Percentiles rank a stretch among this genome's conserved stretches.
phyloP scores from a whole-genome alignment of 495 filamentous ascomycete species.

The Penicillium dipodomyicola region DNA sequence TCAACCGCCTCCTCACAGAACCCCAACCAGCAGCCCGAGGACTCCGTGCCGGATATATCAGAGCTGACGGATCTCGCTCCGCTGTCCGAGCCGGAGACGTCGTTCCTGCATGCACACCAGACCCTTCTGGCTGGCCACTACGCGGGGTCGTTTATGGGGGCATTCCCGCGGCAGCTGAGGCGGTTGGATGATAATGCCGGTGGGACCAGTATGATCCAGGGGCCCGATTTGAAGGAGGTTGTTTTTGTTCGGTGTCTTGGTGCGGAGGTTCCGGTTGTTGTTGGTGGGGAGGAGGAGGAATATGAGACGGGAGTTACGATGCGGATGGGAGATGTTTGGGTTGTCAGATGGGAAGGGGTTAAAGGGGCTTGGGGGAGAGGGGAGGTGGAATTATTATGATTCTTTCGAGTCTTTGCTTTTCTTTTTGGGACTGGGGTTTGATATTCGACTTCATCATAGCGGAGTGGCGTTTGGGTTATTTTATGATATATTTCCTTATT shows the following conservation, averaged over 20 bases:
- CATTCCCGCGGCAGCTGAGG: constrained; percentile 73
- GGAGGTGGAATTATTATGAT: constrained; percentile 79
- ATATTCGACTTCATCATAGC: constrained; percentile 3
- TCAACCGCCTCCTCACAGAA: constrained; percentile 32
- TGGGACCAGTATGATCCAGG: constrained; percentile 87
- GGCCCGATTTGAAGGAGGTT: constrained; percentile 73
- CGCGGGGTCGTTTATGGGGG: constrained; percentile 70
- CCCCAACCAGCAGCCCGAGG: constrained; percentile 29
- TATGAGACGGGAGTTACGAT: constrained; percentile 57
- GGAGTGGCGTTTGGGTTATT: constrained; percentile 4
- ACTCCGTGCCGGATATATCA: constrained; percentile 38
- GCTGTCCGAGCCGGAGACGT: constrained; percentile 70
- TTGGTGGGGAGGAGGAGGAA: constrained; percentile 57
- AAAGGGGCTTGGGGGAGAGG: constrained; percentile 67
- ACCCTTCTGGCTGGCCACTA: constrained; percentile 79
- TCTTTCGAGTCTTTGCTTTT: neutral
- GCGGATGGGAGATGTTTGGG: constrained; percentile 78
- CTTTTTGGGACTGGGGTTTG: constrained; percentile 2
- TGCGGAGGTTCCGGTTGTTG: constrained; percentile 52
- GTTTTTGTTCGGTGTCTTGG: constrained; percentile 79
- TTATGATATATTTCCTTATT: neutral
- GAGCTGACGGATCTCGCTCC: constrained; percentile 43
- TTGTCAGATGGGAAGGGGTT: constrained; percentile 83
- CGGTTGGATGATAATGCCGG: constrained; percentile 86
- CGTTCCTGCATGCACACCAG: constrained; percentile 80